Conservation (phyloP, 257 asterid species). For the Ophiorrhiza pumila region DNA sequence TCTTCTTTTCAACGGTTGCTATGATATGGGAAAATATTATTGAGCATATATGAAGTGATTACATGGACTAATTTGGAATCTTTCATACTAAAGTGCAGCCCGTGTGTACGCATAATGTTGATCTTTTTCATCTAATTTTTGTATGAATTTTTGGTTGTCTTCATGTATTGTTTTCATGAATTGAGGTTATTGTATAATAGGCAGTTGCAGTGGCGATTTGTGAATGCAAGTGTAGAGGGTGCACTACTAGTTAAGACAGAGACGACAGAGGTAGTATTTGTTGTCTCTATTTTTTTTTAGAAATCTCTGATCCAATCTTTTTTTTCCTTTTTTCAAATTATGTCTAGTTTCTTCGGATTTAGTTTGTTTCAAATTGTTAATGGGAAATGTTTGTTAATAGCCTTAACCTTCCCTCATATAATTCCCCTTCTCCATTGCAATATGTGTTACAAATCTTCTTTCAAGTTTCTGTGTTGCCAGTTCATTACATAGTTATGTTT, state of each 20-base stretch:
- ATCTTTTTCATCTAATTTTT: too few species aligned
- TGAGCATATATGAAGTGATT: too few species aligned
- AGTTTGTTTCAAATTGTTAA: not conserved
- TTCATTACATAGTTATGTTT: not conserved
- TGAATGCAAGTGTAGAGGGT: slow-evolving; percentile 61
- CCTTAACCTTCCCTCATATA: not conserved
- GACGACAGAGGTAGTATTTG: slow-evolving; percentile 59
- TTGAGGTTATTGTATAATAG: slow-evolving; percentile 65
- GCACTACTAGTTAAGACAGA: slow-evolving; percentile 47
- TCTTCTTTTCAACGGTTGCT: too few species aligned
- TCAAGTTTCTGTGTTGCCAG: not conserved
- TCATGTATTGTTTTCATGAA: too few species aligned
- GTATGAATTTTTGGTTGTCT: too few species aligned
- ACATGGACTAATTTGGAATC: too few species aligned
- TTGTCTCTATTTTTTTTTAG: not conserved
- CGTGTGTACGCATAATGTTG: too few species aligned
- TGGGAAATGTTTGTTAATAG: not conserved
- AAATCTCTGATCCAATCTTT: not conserved
- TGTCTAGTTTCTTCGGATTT: not conserved
- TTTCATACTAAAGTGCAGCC: too few species aligned
- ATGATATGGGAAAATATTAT: too few species aligned
- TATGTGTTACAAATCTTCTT: too few species aligned
- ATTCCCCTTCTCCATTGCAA: too few species aligned
- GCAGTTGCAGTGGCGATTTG: slow-evolving; percentile 77
- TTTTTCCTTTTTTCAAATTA: not conserved